Evolutionary conservation across 371 early-diverging fungal genomes (phyloP).

Genomic region (Mortierella sp.): DNA sequence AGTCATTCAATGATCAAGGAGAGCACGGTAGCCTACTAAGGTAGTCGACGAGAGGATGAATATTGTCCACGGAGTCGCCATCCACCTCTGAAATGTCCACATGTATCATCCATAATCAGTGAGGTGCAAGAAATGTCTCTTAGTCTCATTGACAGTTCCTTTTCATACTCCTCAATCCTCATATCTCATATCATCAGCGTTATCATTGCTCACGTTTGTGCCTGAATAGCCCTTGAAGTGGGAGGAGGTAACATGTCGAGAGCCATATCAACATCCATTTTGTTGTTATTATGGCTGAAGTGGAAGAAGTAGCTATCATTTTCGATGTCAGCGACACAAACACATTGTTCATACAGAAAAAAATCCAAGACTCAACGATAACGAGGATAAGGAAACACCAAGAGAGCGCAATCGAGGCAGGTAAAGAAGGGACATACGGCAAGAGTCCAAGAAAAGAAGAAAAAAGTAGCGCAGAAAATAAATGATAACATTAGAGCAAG

Average conservation of each 20-base stretch:
- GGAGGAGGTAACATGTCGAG: background rate
- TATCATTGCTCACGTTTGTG: constrained; percentile 4
- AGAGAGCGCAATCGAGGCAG: background rate
- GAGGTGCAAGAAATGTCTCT: background rate
- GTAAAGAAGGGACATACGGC: background rate
- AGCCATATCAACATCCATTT: background rate
- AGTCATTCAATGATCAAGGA: too few species aligned
- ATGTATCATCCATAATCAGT: background rate
- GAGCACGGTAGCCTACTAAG: too few species aligned
- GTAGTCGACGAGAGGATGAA: too few species aligned
- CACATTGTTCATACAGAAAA: background rate
- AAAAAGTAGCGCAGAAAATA: background rate
- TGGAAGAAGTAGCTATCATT: background rate
- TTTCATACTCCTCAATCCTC: background rate
- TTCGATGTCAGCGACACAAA: constrained; percentile 14
- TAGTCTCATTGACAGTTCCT: background rate
- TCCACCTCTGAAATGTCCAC: too few species aligned
- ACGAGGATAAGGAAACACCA: constrained; percentile 1
- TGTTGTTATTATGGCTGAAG: background rate
- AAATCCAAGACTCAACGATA: background rate
- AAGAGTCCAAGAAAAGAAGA: background rate
- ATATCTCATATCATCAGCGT: background rate
- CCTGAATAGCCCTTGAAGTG: background rate
- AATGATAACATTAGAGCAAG: constrained; percentile 1
- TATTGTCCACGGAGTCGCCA: too few species aligned